phyloP scores from a whole-genome alignment of 257 asterid genomes.

The Fraxinus americana region DNA sequence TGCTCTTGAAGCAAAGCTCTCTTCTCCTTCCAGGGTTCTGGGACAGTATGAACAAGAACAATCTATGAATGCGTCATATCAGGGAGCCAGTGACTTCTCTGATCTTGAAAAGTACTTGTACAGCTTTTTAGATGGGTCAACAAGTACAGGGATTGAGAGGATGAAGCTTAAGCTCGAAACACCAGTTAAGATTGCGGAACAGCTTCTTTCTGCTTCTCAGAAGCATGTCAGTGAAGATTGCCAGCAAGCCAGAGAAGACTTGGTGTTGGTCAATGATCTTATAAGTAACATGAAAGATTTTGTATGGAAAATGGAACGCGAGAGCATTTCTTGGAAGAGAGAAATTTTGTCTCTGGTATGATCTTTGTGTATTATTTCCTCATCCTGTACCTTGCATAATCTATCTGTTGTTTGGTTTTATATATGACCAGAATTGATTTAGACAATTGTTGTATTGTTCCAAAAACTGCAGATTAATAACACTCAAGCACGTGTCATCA shows the following conservation, averaged over 20 bases:
- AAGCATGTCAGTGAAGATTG: conserved; percentile 68
- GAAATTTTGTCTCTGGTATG: conserved; percentile 78
- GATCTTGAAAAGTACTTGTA: conserved; percentile 78
- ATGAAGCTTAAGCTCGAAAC: conserved; percentile 92
- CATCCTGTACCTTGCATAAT: conserved; percentile 1
- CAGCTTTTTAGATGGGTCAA: conserved; percentile 83
- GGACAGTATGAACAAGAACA: conserved; percentile 40
- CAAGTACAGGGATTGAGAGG: conserved; percentile 81
- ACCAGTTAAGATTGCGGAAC: conserved; percentile 82
- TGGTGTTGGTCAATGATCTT: conserved; percentile 62
- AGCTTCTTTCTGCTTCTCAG: conserved; percentile 74
- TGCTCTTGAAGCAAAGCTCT: conserved; percentile 86
- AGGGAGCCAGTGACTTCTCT: conserved; percentile 59
- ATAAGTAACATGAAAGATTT: conserved; percentile 63
- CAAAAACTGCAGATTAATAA: conserved; percentile 66
- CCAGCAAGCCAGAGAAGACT: conserved; percentile 70
- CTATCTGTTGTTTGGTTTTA: conserved; percentile 21
- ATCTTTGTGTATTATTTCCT: not conserved
- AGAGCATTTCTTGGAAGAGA: conserved; percentile 80
- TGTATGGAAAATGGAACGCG: conserved; percentile 67
- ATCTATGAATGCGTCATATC: conserved; percentile 40
- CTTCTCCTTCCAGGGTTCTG: conserved; percentile 37
- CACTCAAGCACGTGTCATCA: conserved; percentile 67
- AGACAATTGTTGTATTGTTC: conserved; percentile 10
- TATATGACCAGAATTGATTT: conserved; percentile 12